Conservation (phyloP, 139 green algal genomes). For the Nannochloris sp. region DNA sequence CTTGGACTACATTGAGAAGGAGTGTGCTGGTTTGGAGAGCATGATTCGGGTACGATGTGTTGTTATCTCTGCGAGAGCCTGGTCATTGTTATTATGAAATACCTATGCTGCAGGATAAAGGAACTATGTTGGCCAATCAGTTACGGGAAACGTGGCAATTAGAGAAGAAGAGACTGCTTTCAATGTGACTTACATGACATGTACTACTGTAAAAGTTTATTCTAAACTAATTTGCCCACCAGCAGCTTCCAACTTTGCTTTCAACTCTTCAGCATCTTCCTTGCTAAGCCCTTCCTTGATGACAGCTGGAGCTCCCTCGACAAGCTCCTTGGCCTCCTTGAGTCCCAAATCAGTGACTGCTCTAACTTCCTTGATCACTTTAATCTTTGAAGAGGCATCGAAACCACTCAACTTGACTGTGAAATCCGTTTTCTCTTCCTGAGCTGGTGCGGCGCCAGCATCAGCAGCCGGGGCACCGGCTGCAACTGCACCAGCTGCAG, state of each 20-base stretch:
- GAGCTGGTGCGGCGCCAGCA: not conserved
- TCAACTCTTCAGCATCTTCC: constrained; percentile 88
- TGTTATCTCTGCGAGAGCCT: not conserved
- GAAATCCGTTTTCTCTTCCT: constrained; percentile 90
- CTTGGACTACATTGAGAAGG: constrained; percentile 18
- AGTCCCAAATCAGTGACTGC: constrained; percentile 83
- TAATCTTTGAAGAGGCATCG: constrained; percentile 87
- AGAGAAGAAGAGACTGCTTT: no score
- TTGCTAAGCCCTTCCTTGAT: constrained; percentile 87
- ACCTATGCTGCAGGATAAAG: no score
- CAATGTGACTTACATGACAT: no score
- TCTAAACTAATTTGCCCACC: constrained; percentile 5
- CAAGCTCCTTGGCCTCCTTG: constrained; percentile 98
- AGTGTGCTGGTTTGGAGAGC: constrained; percentile 20
- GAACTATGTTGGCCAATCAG: no score
- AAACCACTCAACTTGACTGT: constrained; percentile 91
- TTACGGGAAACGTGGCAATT: no score
- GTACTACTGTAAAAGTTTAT: not conserved
- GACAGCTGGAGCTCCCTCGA: constrained; percentile 83
- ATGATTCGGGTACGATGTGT: constrained; percentile 8
- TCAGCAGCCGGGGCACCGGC: not conserved
- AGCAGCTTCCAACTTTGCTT: constrained; percentile 76
- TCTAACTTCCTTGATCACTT: constrained; percentile 98
- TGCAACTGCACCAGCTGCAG: constrained; percentile 7
- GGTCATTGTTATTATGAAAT: no score